Conservation (phyloP, 2,329 filamentous ascomycete genomes). For the Trichoderma brevicompactum region DNA sequence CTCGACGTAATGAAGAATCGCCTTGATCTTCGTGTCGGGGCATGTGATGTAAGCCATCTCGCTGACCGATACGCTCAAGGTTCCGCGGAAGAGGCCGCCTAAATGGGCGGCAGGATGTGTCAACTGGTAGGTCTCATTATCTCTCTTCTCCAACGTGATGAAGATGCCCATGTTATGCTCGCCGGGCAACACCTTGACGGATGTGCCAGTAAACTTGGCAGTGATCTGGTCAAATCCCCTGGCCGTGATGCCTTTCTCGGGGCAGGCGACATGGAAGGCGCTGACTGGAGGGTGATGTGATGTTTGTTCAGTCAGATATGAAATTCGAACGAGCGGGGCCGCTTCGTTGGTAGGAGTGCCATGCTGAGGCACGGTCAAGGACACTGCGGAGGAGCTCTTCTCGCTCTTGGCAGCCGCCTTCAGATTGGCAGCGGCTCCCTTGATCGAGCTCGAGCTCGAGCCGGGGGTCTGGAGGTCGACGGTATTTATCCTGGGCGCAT, state of each 20-base stretch:
- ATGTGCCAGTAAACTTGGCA: slow-evolving; percentile 96
- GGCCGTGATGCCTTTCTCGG: slow-evolving; percentile 84
- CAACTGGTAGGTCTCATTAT: slow-evolving; percentile 90
- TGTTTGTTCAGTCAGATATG: slow-evolving; percentile 96
- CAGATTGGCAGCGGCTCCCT: slow-evolving; percentile 52
- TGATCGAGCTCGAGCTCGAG: slow-evolving; percentile 44
- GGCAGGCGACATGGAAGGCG: slow-evolving; percentile 91
- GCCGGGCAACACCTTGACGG: slow-evolving; percentile 86
- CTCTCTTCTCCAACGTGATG: slow-evolving; percentile 77
- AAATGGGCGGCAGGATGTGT: slow-evolving; percentile 94
- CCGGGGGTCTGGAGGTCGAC: slow-evolving; percentile 41
- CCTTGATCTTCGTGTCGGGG: slow-evolving; percentile 86
- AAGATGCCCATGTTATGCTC: slow-evolving; percentile 97
- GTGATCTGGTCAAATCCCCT: slow-evolving; percentile 94
- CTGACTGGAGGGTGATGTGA: slow-evolving; percentile 97
- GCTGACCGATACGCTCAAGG: slow-evolving; percentile 86
- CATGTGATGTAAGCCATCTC: slow-evolving; percentile 90
- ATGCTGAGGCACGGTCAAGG: slow-evolving; percentile 57
- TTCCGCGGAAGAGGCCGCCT: slow-evolving; percentile 82
- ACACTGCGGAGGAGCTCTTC: slow-evolving; percentile 53
- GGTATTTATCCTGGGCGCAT: slow-evolving; percentile 67
- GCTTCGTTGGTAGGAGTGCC: slow-evolving; percentile 45
- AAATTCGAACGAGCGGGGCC: slow-evolving; percentile 70
- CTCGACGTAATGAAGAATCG: slow-evolving; percentile 89
- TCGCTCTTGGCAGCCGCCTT: slow-evolving; percentile 52